Conservation (phyloP, 768 basidiomycete species). For the Boletus rubescentipes region DNA sequence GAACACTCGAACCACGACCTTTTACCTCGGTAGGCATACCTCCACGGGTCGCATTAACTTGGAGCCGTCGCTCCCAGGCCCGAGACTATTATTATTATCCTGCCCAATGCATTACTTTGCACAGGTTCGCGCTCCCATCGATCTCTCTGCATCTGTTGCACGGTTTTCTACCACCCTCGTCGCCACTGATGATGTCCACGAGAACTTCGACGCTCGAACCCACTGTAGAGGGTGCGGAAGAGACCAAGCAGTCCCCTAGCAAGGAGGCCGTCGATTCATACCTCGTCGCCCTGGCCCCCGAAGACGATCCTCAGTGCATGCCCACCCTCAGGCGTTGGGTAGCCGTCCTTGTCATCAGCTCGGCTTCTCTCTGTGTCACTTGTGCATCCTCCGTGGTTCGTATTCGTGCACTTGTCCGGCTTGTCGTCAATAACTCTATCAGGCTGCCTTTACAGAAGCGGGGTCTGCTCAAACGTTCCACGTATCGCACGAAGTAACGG, state of each 20-base stretch:
- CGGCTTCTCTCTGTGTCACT: constrained; percentile 49
- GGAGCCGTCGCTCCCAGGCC: background rate
- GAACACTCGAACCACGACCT: background rate
- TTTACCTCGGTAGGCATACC: background rate
- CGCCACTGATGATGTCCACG: constrained; percentile 3
- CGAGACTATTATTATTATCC: constrained; percentile 6
- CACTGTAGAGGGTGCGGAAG: constrained; percentile 10
- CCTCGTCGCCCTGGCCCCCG: constrained; percentile 39
- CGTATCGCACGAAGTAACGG: constrained; percentile 52
- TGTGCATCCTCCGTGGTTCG: constrained; percentile 58
- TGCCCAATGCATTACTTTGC: background rate
- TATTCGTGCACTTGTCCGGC: constrained; percentile 2
- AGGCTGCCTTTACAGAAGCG: constrained; percentile 65
- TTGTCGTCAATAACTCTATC: background rate
- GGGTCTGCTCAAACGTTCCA: constrained; percentile 53
- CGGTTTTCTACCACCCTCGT: background rate
- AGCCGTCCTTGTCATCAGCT: constrained; percentile 45
- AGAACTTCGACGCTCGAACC: constrained; percentile 5
- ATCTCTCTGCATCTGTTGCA: background rate
- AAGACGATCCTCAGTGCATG: constrained; percentile 44
- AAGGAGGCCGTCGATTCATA: constrained; percentile 11
- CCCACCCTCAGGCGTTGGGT: constrained; percentile 47
- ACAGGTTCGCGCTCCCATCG: background rate
- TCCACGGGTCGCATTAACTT: background rate
- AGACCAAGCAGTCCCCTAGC: background rate